phyloP scores from a whole-genome alignment of 345 rosid species.

The Populus tremula region DNA sequence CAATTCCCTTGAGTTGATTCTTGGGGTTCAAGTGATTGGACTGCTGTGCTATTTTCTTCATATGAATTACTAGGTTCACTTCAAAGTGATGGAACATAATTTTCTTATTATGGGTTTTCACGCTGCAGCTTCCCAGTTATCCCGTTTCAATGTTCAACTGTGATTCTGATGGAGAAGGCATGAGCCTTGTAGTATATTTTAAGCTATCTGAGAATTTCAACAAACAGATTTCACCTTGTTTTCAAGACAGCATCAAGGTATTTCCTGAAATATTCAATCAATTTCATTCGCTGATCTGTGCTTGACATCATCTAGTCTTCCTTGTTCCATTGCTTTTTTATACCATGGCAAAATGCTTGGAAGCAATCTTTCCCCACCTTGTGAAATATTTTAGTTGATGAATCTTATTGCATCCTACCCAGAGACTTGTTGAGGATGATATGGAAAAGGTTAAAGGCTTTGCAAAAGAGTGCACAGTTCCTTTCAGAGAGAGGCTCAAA shows the following conservation, averaged over 20 bases:
- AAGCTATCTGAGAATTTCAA: constrained; percentile 53
- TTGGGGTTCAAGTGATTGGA: too few relatives aligned
- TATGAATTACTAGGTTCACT: background rate
- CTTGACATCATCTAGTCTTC: background rate
- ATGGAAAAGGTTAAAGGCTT: constrained; percentile 70
- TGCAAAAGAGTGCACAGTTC: constrained; percentile 53
- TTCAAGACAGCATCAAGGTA: constrained; percentile 72
- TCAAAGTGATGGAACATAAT: background rate
- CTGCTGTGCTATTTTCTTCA: background rate
- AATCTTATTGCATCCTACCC: constrained; percentile 15
- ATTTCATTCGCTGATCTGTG: background rate
- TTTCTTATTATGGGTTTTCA: background rate
- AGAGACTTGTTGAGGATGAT: constrained; percentile 69
- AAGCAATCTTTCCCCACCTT: background rate
- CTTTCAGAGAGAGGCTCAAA: constrained; percentile 77
- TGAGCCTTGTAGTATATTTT: constrained; percentile 76
- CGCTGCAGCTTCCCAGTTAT: constrained; percentile 63
- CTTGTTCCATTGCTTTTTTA: background rate
- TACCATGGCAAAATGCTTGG: background rate
- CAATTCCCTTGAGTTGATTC: too few relatives aligned
- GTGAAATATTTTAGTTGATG: background rate
- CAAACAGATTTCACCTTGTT: constrained; percentile 54
- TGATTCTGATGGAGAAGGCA: constrained; percentile 73
- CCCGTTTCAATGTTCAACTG: constrained; percentile 58
- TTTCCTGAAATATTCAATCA: background rate